These are phyloP conservation scores for Crassisporium funariophilum DNA, from an alignment of 768 basidiomycete species.

Conservation along the genomic window DNA sequence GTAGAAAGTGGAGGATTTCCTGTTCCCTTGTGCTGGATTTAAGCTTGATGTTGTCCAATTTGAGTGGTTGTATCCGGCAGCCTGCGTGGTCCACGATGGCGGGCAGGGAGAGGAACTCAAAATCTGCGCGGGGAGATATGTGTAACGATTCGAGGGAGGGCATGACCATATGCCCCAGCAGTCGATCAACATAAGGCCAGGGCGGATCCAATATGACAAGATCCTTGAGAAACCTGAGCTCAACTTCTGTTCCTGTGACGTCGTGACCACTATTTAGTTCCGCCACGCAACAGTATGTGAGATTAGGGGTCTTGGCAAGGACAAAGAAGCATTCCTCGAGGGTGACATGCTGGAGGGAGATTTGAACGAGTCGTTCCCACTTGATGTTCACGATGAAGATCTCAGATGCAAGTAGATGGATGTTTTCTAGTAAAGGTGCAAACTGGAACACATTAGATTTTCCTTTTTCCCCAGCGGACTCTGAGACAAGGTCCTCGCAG, in stretches of 20 bases:
- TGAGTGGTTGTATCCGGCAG: no score
- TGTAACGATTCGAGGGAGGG: background rate
- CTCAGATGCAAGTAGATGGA: conserved; percentile 1
- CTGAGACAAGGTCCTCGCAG: no score
- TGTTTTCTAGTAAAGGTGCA: background rate
- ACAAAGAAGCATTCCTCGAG: conserved; percentile 11
- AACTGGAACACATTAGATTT: background rate
- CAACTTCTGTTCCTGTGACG: background rate
- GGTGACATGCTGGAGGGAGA: conserved; percentile 6
- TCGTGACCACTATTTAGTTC: background rate
- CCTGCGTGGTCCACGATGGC: no score
- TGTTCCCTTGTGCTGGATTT: no score
- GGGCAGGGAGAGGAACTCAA: no score
- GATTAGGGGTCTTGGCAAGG: background rate
- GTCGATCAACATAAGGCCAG: background rate
- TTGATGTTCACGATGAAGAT: conserved; percentile 1
- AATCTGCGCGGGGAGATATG: background rate
- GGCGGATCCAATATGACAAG: background rate
- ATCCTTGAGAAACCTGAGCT: background rate
- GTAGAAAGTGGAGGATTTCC: no score
- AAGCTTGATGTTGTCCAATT: no score
- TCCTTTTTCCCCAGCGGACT: background rate
- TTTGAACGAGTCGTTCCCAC: background rate
- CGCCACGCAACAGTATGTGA: background rate
- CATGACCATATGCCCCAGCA: background rate